phyloP scores from a whole-genome alignment of 208 protist genomes.

The Acanthamoeba sp. region DNA sequence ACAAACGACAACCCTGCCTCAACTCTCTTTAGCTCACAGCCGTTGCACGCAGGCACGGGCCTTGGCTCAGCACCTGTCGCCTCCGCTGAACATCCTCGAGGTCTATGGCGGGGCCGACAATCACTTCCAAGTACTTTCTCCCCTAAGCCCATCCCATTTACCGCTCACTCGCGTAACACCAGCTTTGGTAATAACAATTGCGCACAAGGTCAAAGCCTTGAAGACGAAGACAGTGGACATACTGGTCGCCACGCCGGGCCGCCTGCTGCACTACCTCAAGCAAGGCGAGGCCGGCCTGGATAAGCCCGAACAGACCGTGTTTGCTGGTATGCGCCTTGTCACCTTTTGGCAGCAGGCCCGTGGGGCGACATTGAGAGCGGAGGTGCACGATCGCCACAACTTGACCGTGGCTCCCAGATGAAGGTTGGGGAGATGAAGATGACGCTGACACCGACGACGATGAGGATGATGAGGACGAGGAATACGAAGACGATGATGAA shows the following conservation, averaged over 20 bases:
- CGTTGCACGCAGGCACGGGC: neutral
- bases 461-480: slow-evolving; percentile 14
- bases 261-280: slow-evolving; percentile 61
- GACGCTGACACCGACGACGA: slow-evolving; percentile 11
- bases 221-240: slow-evolving; percentile 65
- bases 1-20: neutral
- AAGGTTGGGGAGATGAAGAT: neutral
- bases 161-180: too few relatives aligned
- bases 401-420: too few relatives aligned
- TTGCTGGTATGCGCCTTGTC: neutral
- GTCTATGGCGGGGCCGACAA: slow-evolving; percentile 34
- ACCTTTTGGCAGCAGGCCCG: neutral
- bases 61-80: neutral
- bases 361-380: too few relatives aligned
- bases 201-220: slow-evolving; percentile 62
- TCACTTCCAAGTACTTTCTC: neutral
- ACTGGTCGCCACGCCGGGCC: slow-evolving; percentile 68
- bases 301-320: neutral
- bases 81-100: slow-evolving; percentile 7
- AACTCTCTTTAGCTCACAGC: neutral
- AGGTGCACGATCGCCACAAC: too few relatives aligned
- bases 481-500: neutral
- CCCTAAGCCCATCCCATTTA: too few relatives aligned
- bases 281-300: slow-evolving; percentile 27
- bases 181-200: neutral